phyloP scores from a whole-genome alignment of 208 protist species.

The Spongospora subterranea region DNA sequence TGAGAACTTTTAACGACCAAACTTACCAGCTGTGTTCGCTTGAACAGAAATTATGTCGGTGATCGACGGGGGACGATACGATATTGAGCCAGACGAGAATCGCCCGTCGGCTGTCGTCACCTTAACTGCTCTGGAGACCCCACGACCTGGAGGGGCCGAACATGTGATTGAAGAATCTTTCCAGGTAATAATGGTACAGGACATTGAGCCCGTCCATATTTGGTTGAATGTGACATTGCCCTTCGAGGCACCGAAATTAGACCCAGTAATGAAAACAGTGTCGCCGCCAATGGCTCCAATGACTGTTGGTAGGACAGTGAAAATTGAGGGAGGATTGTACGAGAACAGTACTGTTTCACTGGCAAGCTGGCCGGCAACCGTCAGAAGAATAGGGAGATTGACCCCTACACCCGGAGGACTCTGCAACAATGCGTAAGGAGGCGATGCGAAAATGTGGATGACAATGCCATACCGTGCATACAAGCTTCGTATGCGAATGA shows the following conservation, averaged over 20 bases:
- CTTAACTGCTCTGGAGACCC: neutral
- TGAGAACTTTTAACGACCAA: neutral
- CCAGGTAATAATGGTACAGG: neutral
- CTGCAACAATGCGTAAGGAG: neutral
- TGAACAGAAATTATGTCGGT: neutral
- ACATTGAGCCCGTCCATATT: neutral
- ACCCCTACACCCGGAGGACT: neutral
- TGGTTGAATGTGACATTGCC: slow-evolving; percentile 23
- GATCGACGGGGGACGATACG: neutral
- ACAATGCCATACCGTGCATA: neutral
- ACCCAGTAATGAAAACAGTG: neutral
- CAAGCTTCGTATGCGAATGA: neutral
- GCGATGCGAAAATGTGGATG: neutral
- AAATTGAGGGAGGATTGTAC: neutral
- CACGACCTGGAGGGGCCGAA: neutral
- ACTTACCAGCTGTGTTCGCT: neutral
- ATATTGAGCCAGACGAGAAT: neutral
- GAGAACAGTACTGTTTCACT: neutral
- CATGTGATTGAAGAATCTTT: neutral
- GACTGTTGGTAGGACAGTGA: neutral
- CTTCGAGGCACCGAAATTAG: neutral
- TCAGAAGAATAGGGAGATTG: neutral
- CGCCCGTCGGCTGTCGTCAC: neutral
- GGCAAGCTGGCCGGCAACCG: neutral
- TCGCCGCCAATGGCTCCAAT: neutral